Conservation (phyloP, 2,329 filamentous ascomycete genomes). For the Aureobasidium melanogenum region DNA sequence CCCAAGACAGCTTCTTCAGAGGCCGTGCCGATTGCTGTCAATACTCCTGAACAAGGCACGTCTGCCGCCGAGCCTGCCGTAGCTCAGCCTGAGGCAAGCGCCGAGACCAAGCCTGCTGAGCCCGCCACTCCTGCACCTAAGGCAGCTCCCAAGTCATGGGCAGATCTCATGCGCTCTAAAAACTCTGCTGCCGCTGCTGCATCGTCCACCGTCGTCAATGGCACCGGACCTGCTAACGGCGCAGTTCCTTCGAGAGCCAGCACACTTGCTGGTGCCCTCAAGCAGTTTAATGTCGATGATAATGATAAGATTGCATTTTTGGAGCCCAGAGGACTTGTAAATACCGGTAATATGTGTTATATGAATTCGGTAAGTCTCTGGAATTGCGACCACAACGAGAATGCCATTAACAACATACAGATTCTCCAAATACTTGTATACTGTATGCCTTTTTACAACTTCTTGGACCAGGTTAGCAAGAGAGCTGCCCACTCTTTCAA, state of each 20-base stretch:
- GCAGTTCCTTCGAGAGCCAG: slow-evolving; percentile 40
- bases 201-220: slow-evolving; percentile 20
- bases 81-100: slow-evolving; percentile 12
- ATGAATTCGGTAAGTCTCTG: slow-evolving; percentile 75
- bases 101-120: slow-evolving; percentile 29
- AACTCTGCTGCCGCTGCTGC: slow-evolving; percentile 25
- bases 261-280: slow-evolving; percentile 69
- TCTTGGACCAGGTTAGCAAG: slow-evolving; percentile 78
- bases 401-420: slow-evolving; percentile 43
- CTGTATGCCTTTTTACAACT: slow-evolving; percentile 89
- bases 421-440: slow-evolving; percentile 92
- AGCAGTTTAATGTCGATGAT: slow-evolving; percentile 59
- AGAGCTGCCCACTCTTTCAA: slow-evolving; percentile 86
- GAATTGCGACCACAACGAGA: not conserved
- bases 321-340: slow-evolving; percentile 86
- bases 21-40: slow-evolving; percentile 13
- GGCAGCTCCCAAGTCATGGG: slow-evolving; percentile 51
- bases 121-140: slow-evolving; percentile 33
- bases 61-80: slow-evolving; percentile 14
- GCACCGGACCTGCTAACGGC: slow-evolving; percentile 10
- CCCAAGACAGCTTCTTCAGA: slow-evolving; percentile 31
- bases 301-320: slow-evolving; percentile 67
- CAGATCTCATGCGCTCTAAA: slow-evolving; percentile 54
- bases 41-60: not conserved
- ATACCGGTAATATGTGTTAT: slow-evolving; percentile 98